Percentiles rank a stretch among this genome's conserved stretches.
phyloP scores from a whole-genome alignment of 2,329 filamentous ascomycete species.

The Parafenestella ontariensis region DNA sequence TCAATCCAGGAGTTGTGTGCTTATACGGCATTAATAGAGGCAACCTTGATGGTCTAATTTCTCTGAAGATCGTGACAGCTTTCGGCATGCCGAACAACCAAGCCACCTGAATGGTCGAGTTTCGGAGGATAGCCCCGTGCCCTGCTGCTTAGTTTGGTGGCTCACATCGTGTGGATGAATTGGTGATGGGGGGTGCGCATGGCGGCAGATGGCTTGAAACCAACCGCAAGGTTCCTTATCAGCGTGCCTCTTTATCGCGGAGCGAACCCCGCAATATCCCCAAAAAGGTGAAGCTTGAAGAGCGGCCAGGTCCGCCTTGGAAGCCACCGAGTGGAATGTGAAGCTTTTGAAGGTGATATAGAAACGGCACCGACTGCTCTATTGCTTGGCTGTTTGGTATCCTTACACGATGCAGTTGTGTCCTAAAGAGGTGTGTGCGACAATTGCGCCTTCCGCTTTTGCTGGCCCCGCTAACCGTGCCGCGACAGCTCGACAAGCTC shows the following conservation, averaged over 20 bases:
- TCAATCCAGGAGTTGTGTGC: background rate
- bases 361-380: background rate
- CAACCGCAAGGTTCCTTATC: constrained; percentile 12
- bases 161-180: background rate
- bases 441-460: background rate
- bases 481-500: constrained; percentile 87
- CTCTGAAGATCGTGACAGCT: background rate
- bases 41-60: background rate
- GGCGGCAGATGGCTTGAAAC: background rate
- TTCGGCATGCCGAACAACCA: background rate
- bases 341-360: background rate
- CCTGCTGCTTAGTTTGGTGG: background rate
- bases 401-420: constrained; percentile 43
- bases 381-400: constrained; percentile 4
- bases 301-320: background rate
- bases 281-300: constrained; percentile 9
- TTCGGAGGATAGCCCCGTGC: background rate
- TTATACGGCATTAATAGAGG: background rate
- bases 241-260: constrained; percentile 14
- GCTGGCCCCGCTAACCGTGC: constrained; percentile 33
- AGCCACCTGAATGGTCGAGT: background rate
- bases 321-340: background rate
- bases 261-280: constrained; percentile 14
- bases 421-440: constrained; percentile 45
- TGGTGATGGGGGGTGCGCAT: background rate